Base-by-base conservation (phyloP, 2,329 filamentous ascomycete genomes). In the Ilyonectria mors-panacis region DNA sequence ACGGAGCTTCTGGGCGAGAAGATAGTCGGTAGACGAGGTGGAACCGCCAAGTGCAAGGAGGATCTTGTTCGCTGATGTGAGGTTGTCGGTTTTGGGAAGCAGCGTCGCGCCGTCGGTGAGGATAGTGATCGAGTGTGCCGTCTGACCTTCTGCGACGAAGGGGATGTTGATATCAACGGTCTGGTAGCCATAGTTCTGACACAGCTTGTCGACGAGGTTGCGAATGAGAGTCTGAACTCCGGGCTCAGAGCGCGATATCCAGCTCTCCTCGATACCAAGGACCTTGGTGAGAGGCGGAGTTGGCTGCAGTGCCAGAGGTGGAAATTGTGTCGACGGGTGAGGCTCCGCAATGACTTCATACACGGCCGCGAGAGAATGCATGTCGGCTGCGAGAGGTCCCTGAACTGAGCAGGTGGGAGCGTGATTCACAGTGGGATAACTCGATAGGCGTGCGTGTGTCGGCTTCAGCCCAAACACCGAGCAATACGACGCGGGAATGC, bases 401-500 rank as follows among this genome's bases (percentile, higher is more conserved):
- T 88, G 83, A 1, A 93, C 91, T 17, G 87, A 89, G 37, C 89
- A 90, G 0, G 88, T 92, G 37, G 86, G 84, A 28, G 87, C 87
- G 58, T 89, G 84, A 65, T 88, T 88, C 15, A 84, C 80, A 1
- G 88, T 86, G 0, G 92, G 92, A 4, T 84, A 83, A 55, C 81
- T 84, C 68, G 92, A 92, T 1, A 94, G 81, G 23, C 92, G 89
- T 28, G 87, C 86, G 75, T 93, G 91, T 0, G 88, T 89, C 0
- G 92, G 85, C 76, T 95, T 95, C 44, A 95, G 84, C 0, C 93
- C 93, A 76, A 90, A 94, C 7, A 94, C 82, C 12, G 91, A 92
- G 76, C 93, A 94, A 76, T 91, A 93, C 8, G 87, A 87, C 0
- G 91, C 84, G 0, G 93, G 93, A 37, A 95, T 90, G 1, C 93